These are phyloP conservation scores for Pyrus bretschneideri DNA, from an alignment of 306 rosid genomes.

Conservation along the genomic window DNA sequence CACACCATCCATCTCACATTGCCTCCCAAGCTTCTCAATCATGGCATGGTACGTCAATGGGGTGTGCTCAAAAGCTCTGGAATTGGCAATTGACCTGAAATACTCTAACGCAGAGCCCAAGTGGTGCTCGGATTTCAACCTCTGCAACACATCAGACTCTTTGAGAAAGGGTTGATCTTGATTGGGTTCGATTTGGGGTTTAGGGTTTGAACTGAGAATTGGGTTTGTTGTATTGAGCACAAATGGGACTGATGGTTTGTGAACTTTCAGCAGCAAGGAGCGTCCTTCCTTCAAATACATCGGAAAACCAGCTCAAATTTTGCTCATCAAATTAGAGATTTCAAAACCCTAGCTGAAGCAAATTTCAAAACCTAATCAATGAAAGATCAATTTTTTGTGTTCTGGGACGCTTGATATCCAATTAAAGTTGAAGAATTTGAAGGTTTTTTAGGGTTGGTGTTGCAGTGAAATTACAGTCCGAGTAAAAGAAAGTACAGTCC, in stretches of 20 bases:
- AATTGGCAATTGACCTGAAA: conserved; percentile 53
- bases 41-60: conserved; percentile 51
- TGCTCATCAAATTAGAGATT: background rate
- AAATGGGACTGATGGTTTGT: conserved; percentile 55
- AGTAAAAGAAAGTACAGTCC: background rate
- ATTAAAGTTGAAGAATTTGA: background rate
- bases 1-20: conserved; percentile 44
- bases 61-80: conserved; percentile 66
- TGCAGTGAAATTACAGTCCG: background rate
- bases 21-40: conserved; percentile 64
- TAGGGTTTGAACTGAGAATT: conserved; percentile 20
- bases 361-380: background rate
- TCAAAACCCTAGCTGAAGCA: background rate
- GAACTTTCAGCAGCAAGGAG: conserved; percentile 51
- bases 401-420: background rate
- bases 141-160: conserved; percentile 45
- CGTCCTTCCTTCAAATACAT: conserved; percentile 70
- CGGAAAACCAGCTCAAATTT: background rate
- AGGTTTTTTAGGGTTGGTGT: background rate
- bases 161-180: conserved; percentile 1
- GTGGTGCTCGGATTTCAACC: conserved; percentile 32
- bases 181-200: conserved; percentile 21
- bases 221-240: conserved; percentile 55
- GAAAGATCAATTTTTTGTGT: background rate
- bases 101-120: conserved; percentile 39